These are phyloP conservation scores for Penicillium hesseltinei DNA, from an alignment of 2,329 filamentous ascomycete species.

Conservation along the genomic window DNA sequence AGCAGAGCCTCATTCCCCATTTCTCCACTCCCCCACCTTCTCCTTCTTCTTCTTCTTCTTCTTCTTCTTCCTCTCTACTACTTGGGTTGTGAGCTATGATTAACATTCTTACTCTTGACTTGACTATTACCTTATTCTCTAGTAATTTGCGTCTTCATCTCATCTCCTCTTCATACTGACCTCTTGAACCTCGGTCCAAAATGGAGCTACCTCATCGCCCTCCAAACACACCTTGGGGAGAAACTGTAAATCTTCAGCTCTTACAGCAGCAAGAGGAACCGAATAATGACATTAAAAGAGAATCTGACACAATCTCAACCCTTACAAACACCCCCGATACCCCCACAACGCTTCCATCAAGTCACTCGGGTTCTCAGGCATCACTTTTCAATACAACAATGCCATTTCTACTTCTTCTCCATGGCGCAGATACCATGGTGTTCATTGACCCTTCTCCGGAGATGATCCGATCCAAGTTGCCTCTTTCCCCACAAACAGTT, in stretches of 20 bases:
- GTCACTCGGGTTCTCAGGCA: neutral
- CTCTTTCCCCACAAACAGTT: slow-evolving; percentile 19
- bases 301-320: neutral
- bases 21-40: neutral
- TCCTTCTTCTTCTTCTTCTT: neutral
- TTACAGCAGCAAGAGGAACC: neutral
- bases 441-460: slow-evolving; percentile 36
- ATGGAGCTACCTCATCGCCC: neutral
- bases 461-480: slow-evolving; percentile 7
- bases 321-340: neutral
- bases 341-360: neutral
- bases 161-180: neutral
- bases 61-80: neutral
- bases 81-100: neutral
- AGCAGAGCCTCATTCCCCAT: neutral
- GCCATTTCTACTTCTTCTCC: slow-evolving; percentile 21
- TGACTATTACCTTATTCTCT: neutral
- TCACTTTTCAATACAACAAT: neutral
- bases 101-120: neutral
- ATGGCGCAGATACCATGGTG: slow-evolving; percentile 39
- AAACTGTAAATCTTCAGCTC: neutral
- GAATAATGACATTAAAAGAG: neutral
- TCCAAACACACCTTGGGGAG: neutral
- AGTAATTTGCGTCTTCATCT: neutral
- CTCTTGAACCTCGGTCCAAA: neutral